These are phyloP conservation scores for Laetiporus sulphureus DNA, from an alignment of 1,284 basidiomycete species.

Conservation along the genomic window DNA sequence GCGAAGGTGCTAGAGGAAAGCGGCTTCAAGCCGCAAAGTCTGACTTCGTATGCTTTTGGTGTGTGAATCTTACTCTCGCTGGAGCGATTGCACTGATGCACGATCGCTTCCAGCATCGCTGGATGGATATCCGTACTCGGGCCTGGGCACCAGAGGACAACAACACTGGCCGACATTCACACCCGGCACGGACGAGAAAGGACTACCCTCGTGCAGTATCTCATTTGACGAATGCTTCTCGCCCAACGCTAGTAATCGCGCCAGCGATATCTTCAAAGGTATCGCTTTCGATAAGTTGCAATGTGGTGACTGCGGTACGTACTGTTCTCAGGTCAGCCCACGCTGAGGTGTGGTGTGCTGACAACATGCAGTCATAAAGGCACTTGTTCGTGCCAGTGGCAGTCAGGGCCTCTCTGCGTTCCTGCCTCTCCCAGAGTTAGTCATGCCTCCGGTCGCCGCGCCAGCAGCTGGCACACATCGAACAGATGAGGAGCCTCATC, in stretches of 20 bases:
- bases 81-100: neutral
- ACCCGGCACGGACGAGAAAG: conserved; percentile 1
- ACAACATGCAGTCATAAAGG: conserved; percentile 32
- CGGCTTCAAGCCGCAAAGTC: conserved; percentile 12
- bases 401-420: conserved; percentile 37
- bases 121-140: conserved; percentile 22
- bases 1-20: conserved; percentile 11
- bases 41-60: conserved; percentile 22
- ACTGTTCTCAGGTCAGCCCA: no score
- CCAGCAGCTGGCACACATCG: conserved; percentile 19
- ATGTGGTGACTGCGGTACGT: conserved; percentile 46
- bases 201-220: conserved; percentile 15
- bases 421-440: conserved; percentile 29
- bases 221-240: conserved; percentile 19
- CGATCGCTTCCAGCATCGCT: conserved; percentile 14
- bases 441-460: conserved; percentile 4
- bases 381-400: conserved; percentile 37
- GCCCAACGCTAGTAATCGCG: conserved; percentile 7
- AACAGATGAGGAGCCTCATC: conserved; percentile 22
- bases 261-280: conserved; percentile 35
- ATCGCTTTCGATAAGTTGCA: conserved; percentile 35
- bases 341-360: neutral
- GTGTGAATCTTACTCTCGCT: conserved; percentile 1
- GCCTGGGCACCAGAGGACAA: conserved; percentile 8
- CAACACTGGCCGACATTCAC: conserved; percentile 15